Base-by-base conservation (phyloP, 495 filamentous ascomycete species). In the Penicillium coffeae region DNA sequence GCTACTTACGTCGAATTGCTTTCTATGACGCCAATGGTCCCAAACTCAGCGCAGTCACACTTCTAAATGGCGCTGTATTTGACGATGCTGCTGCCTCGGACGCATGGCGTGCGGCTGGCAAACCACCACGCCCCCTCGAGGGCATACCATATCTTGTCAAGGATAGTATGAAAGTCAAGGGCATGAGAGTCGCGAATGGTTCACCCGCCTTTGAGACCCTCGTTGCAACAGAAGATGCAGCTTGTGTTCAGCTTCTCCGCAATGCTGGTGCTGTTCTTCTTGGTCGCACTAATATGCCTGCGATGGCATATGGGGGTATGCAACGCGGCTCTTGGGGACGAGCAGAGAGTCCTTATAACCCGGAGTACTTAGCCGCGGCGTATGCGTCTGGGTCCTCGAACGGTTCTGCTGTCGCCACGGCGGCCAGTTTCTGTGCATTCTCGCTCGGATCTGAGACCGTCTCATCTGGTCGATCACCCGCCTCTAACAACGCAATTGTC, bases 141-240 rank as follows among this genome's bases (percentile, higher is more conserved):
- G 85, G 85, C n/a, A 83, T 89, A 46, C 85, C 85, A 2, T 82
- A 84, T 55, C 62, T 85, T 0, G 76, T 87, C 49, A 88, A 88
- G 67, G 83, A 88, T 65, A 88, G 82, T 59, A 87, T 87, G 48
- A 74, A 74, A 45, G 85, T 88, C 46, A 74, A 78, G 45, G 85
- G 86, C 68, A 79, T 85, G 63, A 83, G 77, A 2, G 81, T 81
- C 4, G 75, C 70, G 1, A 56, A 57, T 22, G 74, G 72, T 15
- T 76, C 70, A 20, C 75, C 70, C 52, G 80, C 79, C 30, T 77
- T 88, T 8, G 63, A 84, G 6, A 81, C 74, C 3, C 76, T 77
- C 34, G 63, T 83, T 8, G 80, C 85, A 0, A 85, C 83, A 2
- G 70, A 82, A 45, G 84, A 88, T 69, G 80, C 84, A 4, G 65